Conservation (phyloP, 1,284 basidiomycete genomes). For the Puccinia hordei region DNA sequence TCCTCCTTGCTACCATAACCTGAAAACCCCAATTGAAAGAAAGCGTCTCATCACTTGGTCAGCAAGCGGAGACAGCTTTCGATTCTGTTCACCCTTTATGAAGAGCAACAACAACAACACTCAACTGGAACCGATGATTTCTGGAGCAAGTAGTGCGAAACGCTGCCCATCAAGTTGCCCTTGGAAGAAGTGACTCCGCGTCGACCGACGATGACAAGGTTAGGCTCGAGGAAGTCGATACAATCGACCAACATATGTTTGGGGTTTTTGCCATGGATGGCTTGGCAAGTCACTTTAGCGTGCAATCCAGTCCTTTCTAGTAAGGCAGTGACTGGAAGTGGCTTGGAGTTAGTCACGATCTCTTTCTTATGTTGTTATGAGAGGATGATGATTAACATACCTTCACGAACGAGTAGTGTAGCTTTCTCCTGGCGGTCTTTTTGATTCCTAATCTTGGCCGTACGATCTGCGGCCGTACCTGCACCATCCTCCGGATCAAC, state of each 20-base stretch:
- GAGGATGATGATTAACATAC: slow-evolving; percentile 3
- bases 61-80: neutral
- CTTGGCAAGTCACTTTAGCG: slow-evolving; percentile 45
- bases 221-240: slow-evolving; percentile 47
- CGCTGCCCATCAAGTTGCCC: slow-evolving; percentile 43
- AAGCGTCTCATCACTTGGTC: neutral
- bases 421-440: slow-evolving; percentile 50
- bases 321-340: slow-evolving; percentile 23
- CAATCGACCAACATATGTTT: slow-evolving; percentile 44
- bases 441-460: slow-evolving; percentile 42
- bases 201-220: slow-evolving; percentile 45
- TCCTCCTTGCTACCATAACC: slow-evolving; percentile 46
- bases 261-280: slow-evolving; percentile 39
- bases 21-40: neutral
- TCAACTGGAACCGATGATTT: slow-evolving; percentile 50
- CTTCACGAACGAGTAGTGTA: slow-evolving; percentile 37
- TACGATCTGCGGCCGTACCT: slow-evolving; percentile 13
- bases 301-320: slow-evolving; percentile 43
- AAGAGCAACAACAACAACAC: slow-evolving; percentile 7
- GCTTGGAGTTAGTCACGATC: neutral
- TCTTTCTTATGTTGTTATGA: no score
- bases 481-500: slow-evolving; percentile 24
- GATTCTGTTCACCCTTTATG: no score
- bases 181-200: slow-evolving; percentile 28
- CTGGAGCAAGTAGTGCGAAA: slow-evolving; percentile 44